A percentile compares a stretch with the other conserved stretches of the same genome.
phyloP scores from a whole-genome alignment of 768 basidiomycete species.

The Leccinum variicolor region DNA sequence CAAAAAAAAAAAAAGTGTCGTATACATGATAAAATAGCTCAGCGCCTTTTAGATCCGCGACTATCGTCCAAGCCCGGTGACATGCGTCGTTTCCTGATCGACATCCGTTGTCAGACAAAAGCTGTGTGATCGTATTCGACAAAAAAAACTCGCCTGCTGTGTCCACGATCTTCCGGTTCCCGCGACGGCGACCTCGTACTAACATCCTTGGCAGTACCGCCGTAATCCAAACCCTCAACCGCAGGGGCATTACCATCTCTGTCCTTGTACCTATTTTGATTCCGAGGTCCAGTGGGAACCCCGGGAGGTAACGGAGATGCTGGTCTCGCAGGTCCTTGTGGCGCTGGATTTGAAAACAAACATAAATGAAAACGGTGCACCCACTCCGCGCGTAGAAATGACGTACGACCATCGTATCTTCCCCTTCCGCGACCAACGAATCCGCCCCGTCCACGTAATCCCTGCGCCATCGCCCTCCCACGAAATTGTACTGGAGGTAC shows the following conservation, averaged over 20 bases:
- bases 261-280: slow-evolving; percentile 90
- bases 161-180: slow-evolving; percentile 65
- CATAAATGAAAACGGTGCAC: background rate
- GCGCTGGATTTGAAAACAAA: slow-evolving; percentile 22
- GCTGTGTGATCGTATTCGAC: background rate
- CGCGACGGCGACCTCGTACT: slow-evolving; percentile 53
- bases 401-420: slow-evolving; percentile 40
- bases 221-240: slow-evolving; percentile 87
- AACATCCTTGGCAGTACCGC: slow-evolving; percentile 51
- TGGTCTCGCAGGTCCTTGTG: slow-evolving; percentile 62
- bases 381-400: slow-evolving; percentile 1
- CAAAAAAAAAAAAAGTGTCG: slow-evolving; percentile 7
- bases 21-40: slow-evolving; percentile 35
- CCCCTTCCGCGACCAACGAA: slow-evolving; percentile 38
- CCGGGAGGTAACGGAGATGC: slow-evolving; percentile 84
- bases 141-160: slow-evolving; percentile 44
- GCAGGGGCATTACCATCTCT: slow-evolving; percentile 81
- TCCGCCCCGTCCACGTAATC: slow-evolving; percentile 43
- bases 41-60: slow-evolving; percentile 70
- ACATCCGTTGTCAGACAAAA: slow-evolving; percentile 2
- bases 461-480: slow-evolving; percentile 42
- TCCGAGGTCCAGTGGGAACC: slow-evolving; percentile 84
- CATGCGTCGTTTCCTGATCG: slow-evolving; percentile 62
- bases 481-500: slow-evolving; percentile 40
- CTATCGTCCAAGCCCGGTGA: slow-evolving; percentile 70